These are phyloP conservation scores for Rubia peregrina DNA, from an alignment of 305 asterid species.

Conservation along the genomic window DNA sequence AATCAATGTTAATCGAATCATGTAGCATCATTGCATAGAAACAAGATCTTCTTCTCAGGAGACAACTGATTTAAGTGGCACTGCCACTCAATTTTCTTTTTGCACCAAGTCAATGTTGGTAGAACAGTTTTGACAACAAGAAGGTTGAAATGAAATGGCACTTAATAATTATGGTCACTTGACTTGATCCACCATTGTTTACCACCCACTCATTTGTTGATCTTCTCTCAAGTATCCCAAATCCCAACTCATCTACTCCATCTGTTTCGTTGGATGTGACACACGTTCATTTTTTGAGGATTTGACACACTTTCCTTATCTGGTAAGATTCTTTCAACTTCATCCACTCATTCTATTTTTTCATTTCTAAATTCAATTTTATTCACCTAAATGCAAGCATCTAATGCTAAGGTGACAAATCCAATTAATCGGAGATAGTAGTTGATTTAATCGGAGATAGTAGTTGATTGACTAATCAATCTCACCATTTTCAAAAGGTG, in stretches of 20 bases:
- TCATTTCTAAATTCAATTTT: too few relatives aligned
- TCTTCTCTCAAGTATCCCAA: slow-evolving; percentile 1
- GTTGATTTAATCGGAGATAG: too few relatives aligned
- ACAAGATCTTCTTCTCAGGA: slow-evolving; percentile 2
- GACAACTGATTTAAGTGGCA: slow-evolving; percentile 4
- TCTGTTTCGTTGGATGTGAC: too few relatives aligned
- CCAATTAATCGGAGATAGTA: too few relatives aligned
- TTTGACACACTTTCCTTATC: too few relatives aligned
- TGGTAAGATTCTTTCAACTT: too few relatives aligned
- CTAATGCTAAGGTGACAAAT: not conserved
- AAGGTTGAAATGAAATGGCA: slow-evolving; percentile 13
- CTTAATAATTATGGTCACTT: not conserved
- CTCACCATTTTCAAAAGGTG: slow-evolving; percentile 4
- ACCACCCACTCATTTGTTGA: not conserved
- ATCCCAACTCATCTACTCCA: not conserved
- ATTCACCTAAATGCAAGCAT: too few relatives aligned
- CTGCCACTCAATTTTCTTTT: not conserved
- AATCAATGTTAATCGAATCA: not conserved
- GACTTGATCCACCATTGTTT: slow-evolving; percentile 1
- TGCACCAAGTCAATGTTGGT: slow-evolving; percentile 16
- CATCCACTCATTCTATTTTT: too few relatives aligned
- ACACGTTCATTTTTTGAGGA: too few relatives aligned
- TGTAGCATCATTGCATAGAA: not conserved
- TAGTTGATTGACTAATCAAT: slow-evolving; percentile 11
- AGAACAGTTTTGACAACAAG: slow-evolving; percentile 14